Base-by-base conservation (phyloP, 495 filamentous ascomycete species). In the Talaromyces wortmannii region DNA sequence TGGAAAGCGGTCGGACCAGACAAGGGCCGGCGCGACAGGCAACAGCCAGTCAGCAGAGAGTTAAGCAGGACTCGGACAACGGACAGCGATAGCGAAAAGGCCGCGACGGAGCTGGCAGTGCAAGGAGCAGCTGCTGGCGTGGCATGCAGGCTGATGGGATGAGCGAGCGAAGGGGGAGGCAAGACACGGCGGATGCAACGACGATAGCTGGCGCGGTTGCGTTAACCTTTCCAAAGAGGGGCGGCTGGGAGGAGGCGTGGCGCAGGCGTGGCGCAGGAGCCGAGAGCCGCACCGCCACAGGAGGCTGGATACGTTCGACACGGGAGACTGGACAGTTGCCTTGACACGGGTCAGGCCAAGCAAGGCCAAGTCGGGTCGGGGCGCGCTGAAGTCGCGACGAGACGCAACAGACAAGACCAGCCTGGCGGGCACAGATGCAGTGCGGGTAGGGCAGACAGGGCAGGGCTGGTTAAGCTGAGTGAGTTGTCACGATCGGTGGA, bases 251-350 rank as follows among this genome's bases (percentile, higher is more conserved):
- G 8, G 36, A 40, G 13, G 36, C 13, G 36, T 40, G 36, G 36
- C 36, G 23, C 23, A 23, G 23, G 23, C 23, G 23, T 23, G 23
- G 23, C 23, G 23, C 23, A 23, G 23, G 66, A 66, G 68, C 56
- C 52, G 56, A 56, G 54, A 55, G 55, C 50, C 59, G 60, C 57
- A 59, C 62, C 51, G 55, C 62, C 60, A 51, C 57, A 55, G 55
- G 48, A 52, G 46, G 57, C 62, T 60, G 55, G 43, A 16, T 17
- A 17, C 23, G 23, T 1, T 23, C 23, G 23, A 23, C 23, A 23
- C n/a, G n/a, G n/a, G n/a, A n/a, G n/a, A n/a, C n/a, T n/a, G n/a
- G n/a, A n/a, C n/a, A n/a, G n/a, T 1, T 23, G 23, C 23, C 23
- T 23, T 23, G 1, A 23, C 23, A n/a, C n/a, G n/a, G n/a, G n/a